A percentile compares a stretch with the other conserved stretches of the same genome.
These are phyloP conservation scores for Dictyostelium discoideum DNA, from an alignment of 78 protist species.

Conservation along the genomic window DNA sequence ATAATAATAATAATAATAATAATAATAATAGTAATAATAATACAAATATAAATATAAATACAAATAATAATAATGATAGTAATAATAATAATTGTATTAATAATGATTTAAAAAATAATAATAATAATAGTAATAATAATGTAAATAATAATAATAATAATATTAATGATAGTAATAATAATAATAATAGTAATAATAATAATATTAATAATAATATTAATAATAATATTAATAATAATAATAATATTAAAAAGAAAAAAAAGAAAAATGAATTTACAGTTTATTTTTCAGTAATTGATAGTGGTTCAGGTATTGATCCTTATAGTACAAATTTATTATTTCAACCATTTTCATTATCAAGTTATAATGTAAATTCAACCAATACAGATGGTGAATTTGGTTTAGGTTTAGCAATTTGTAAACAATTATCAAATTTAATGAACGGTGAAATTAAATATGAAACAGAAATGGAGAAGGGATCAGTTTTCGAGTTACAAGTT, in stretches of 20 bases:
- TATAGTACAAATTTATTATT: neutral
- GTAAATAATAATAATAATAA: neutral
- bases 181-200: neutral
- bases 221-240: neutral
- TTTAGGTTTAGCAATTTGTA: conserved; percentile 36
- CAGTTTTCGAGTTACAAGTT: neutral
- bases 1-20: neutral
- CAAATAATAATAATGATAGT: neutral
- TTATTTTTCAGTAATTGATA: conserved; percentile 47
- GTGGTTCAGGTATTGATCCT: conserved; percentile 42
- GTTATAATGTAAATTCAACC: neutral
- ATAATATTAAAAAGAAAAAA: neutral
- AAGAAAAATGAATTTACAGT: conserved; percentile 1
- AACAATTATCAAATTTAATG: conserved; percentile 28
- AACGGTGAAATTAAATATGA: neutral
- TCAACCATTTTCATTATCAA: conserved; percentile 31
- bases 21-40: neutral
- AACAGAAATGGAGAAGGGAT: neutral
- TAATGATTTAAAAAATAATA: neutral
- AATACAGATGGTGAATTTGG: conserved; percentile 40
- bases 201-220: neutral
- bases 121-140: neutral
- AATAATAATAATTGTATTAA: neutral
- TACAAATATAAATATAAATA: neutral
- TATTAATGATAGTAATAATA: neutral